These are phyloP conservation scores for Corniculantispora saksenae DNA, from an alignment of 2,329 filamentous ascomycete genomes.

Conservation along the genomic window DNA sequence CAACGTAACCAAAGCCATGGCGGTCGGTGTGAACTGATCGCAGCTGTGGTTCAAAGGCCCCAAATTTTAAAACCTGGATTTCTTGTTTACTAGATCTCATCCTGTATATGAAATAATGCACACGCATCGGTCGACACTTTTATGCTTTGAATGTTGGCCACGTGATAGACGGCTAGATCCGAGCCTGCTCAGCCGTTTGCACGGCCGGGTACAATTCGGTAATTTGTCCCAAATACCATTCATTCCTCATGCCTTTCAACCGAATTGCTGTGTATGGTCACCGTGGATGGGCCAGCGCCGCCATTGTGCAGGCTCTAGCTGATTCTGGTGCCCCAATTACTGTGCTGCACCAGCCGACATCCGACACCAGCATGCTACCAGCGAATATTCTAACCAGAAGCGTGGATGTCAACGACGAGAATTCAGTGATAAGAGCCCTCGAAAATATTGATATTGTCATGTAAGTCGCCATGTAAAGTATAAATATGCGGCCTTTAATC, in stretches of 20 bases:
- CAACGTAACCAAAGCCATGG: no score
- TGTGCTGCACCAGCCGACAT: background rate
- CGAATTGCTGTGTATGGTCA: slow-evolving; percentile 9
- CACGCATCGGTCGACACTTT: no score
- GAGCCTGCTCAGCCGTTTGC: no score
- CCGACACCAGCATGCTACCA: background rate
- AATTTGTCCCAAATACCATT: no score
- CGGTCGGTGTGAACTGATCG: no score
- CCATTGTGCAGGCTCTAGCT: background rate
- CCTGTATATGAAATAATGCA: no score
- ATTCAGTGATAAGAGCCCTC: background rate
- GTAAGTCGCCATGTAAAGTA: background rate
- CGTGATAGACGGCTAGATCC: no score
- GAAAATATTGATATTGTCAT: slow-evolving; percentile 3
- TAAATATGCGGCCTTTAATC: background rate
- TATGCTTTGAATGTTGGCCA: no score
- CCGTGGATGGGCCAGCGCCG: background rate
- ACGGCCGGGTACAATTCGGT: no score
- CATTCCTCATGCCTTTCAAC: background rate
- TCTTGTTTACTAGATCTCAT: no score
- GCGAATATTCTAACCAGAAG: background rate
- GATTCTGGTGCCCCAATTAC: background rate
- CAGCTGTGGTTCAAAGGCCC: no score
- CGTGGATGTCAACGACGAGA: background rate
- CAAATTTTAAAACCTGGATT: no score